Percentiles rank a stretch among this genome's conserved stretches.
phyloP scores from a whole-genome alignment of 345 rosid genomes.

The Gossypium mustelinum region DNA sequence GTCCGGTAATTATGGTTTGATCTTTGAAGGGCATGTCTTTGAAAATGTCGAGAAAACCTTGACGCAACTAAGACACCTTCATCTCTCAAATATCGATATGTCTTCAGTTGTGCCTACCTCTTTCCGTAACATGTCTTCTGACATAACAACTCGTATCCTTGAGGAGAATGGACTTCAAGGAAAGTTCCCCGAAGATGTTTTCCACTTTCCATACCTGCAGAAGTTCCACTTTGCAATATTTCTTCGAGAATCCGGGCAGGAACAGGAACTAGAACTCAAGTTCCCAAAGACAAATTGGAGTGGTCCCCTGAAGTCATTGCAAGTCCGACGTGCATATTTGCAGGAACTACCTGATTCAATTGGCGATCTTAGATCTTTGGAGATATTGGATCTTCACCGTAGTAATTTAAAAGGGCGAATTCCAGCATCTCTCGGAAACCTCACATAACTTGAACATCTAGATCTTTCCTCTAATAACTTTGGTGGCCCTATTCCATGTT shows the following conservation, averaged over 20 bases:
- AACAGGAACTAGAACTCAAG: background rate
- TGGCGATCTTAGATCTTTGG: background rate
- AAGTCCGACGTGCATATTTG: background rate
- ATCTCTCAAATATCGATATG: background rate
- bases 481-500: background rate
- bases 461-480: background rate
- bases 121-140: slow-evolving; percentile 10
- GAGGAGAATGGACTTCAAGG: background rate
- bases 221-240: too few species aligned
- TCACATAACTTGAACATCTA: background rate
- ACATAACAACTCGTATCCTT: background rate
- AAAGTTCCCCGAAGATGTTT: slow-evolving; percentile 1
- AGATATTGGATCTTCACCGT: background rate
- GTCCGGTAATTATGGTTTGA: background rate
- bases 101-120: background rate
- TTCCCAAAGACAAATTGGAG: slow-evolving; percentile 14
- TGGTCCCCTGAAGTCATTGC: background rate
- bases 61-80: slow-evolving; percentile 1
- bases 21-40: background rate
- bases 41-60: background rate
- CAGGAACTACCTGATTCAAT: slow-evolving; percentile 14
- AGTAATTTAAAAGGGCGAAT: background rate
- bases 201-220: slow-evolving; percentile 14
- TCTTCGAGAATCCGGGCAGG: too few species aligned
- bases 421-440: background rate